phyloP scores from a whole-genome alignment of 371 early-diverging fungal species.

The Mortierella sp. region DNA sequence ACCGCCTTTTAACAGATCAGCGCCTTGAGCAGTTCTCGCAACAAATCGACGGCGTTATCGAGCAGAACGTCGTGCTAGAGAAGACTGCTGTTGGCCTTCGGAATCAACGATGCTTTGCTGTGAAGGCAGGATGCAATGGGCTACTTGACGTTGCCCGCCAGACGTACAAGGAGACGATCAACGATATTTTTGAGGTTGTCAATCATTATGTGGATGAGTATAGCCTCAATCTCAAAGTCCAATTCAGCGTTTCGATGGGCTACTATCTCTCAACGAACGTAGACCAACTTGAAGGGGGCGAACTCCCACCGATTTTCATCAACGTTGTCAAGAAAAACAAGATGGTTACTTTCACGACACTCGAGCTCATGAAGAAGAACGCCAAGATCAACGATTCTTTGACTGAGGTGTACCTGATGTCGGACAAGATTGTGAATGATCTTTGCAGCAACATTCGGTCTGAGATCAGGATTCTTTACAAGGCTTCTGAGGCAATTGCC shows the following conservation, averaged over 20 bases:
- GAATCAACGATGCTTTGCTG: conserved; percentile 88
- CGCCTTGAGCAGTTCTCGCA: conserved; percentile 52
- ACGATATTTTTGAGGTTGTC: conserved; percentile 83
- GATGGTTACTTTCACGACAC: conserved; percentile 73
- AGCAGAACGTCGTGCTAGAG: conserved; percentile 75
- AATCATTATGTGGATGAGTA: conserved; percentile 67
- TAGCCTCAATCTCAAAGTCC: conserved; percentile 70
- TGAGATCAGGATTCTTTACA: conserved; percentile 76
- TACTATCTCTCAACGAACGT: conserved; percentile 67
- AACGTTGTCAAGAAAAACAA: conserved; percentile 71
- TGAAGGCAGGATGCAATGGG: conserved; percentile 88
- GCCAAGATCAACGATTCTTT: conserved; percentile 84
- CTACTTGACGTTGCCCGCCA: conserved; percentile 91
- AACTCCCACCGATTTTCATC: conserved; percentile 68
- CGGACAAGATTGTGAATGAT: conserved; percentile 77
- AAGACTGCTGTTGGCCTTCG: conserved; percentile 79
- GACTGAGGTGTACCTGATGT: conserved; percentile 86
- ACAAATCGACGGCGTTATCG: conserved; percentile 64
- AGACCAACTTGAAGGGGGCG: conserved; percentile 50
- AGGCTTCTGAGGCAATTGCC: conserved; percentile 83
- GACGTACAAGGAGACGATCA: conserved; percentile 85
- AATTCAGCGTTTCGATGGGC: conserved; percentile 68
- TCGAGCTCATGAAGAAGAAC: conserved; percentile 76
- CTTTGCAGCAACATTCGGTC: conserved; percentile 67
- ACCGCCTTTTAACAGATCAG: conserved; percentile 42